A percentile compares a stretch with the other conserved stretches of the same genome.
These are phyloP conservation scores for Ceratocystis albifundus DNA, from an alignment of 2,329 filamentous ascomycete genomes.

Conservation along the genomic window DNA sequence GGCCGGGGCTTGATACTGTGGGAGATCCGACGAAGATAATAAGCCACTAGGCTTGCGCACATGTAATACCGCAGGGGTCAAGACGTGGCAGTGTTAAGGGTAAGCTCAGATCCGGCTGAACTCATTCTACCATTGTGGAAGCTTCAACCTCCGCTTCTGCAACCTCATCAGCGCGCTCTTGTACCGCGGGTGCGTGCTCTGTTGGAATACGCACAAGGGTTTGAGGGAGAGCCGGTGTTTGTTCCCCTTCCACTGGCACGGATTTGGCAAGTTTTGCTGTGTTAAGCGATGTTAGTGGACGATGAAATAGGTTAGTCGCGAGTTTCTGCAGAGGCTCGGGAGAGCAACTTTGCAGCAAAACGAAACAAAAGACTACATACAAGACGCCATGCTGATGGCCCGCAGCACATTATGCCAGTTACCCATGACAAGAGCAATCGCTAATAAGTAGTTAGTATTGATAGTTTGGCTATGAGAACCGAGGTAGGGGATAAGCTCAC, in stretches of 20 bases:
- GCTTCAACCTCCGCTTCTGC: conserved; percentile 35
- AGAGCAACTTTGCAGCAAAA: neutral
- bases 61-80: too few species aligned
- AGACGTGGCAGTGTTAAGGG: neutral
- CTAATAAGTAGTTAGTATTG: conserved; percentile 33
- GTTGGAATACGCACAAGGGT: conserved; percentile 77
- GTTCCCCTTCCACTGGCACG: conserved; percentile 2
- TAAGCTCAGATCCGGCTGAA: too few species aligned
- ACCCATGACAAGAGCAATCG: conserved; percentile 69
- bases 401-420: conserved; percentile 83
- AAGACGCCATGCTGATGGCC: conserved; percentile 76
- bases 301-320: neutral
- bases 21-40: neutral
- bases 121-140: conserved; percentile 21
- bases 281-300: neutral
- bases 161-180: conserved; percentile 46
- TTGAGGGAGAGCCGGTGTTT: conserved; percentile 46
- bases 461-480: neutral
- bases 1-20: neutral
- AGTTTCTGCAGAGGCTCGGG: neutral
- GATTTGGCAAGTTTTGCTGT: conserved; percentile 21
- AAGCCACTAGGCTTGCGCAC: neutral
- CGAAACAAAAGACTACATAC: conserved; percentile 38
- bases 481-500: conserved; percentile 17
- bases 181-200: conserved; percentile 56